Evolutionary conservation across 148 eudicot genomes (phyloP), one percentile per base, ranked within the genome.

Genomic region (Drosera capensis): DNA sequence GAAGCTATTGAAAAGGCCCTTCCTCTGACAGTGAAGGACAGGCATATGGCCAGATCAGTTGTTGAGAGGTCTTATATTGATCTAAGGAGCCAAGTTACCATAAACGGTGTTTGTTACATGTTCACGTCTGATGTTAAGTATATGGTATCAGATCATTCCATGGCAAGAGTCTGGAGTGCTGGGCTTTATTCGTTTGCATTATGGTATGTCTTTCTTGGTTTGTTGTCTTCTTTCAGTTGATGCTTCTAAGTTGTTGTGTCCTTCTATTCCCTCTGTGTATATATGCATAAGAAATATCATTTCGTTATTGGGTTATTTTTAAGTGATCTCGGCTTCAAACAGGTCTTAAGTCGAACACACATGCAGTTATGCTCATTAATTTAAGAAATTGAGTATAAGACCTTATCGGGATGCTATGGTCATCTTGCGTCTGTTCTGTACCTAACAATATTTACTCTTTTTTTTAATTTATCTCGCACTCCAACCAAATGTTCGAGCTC

Each of bases 101-200:
- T 57, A 40, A 81, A 74, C 63, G 87, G 78, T 39, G 64, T 67
- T 46, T 73, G 66, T 71, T 75, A 64, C 66, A 71, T 78, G 60
- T 81, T 85, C 41, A 20, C 87, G 34, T 68, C 80, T 40, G 95
- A 90, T 55, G 79, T 90, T 38, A 85, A 62, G 64, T 70, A 65
- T 70, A 41, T 90, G 80, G 23, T 70, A 58, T 73, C 94, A 18
- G 86, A 85, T 72, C 78, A 64, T 66, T 70, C 77, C 23, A 64
- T 71, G 30, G 78, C 78, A 54, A 90, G 67, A 58, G 95, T 90
- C 43, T 90, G 99, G 99, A 73, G 69, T 59, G 95, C 82, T 45
- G 94, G 95, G 34, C 58, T 66, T 70, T 58, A 62, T 38, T 69
- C 84, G 30, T 84, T 76, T 68, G 87, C 95, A 40, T 34, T 90